Conservation (phyloP, 2,329 filamentous ascomycete species). For the Aureobasidium subglaciale region DNA sequence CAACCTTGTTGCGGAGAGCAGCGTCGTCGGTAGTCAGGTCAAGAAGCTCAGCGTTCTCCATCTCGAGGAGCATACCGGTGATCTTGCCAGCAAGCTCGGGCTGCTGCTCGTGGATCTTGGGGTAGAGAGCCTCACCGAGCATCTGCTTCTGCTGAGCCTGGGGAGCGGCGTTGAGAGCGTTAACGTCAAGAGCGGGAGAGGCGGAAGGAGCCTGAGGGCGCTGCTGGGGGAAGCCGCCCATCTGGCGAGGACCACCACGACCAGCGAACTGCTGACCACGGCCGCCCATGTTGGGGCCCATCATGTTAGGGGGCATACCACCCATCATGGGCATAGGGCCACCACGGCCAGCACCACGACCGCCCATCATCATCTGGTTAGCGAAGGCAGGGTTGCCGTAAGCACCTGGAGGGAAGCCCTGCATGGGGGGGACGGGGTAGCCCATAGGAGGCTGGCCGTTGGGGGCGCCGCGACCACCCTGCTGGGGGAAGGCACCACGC, state of each 20-base stretch:
- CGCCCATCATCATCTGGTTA: conserved; percentile 45
- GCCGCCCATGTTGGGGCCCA: conserved; percentile 34
- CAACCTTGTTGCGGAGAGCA: conserved; percentile 89
- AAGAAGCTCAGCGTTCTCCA: conserved; percentile 93
- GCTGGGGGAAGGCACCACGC: conserved; percentile 78
- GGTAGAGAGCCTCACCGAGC: conserved; percentile 94
- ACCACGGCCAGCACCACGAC: conserved; percentile 60
- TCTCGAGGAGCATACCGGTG: conserved; percentile 98
- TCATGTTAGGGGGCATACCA: conserved; percentile 58
- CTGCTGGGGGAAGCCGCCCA: conserved; percentile 31
- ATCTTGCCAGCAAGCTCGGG: conserved; percentile 97
- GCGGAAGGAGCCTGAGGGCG: conserved; percentile 29
- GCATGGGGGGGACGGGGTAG: conserved; percentile 67
- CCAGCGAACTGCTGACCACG: conserved; percentile 26
- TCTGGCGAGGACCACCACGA: conserved; percentile 30
- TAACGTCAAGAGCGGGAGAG: conserved; percentile 41
- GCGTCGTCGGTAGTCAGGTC: conserved; percentile 88
- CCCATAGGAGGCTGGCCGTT: conserved; percentile 72
- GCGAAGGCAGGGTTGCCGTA: conserved; percentile 68
- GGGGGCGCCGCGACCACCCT: conserved; percentile 79
- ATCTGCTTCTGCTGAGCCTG: conserved; percentile 94
- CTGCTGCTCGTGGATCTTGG: conserved; percentile 94
- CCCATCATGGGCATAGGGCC: conserved; percentile 63
- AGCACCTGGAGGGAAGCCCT: conserved; percentile 65
- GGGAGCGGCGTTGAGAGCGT: conserved; percentile 45